Conservation (phyloP, 768 basidiomycete species). For the Postia placenta region DNA sequence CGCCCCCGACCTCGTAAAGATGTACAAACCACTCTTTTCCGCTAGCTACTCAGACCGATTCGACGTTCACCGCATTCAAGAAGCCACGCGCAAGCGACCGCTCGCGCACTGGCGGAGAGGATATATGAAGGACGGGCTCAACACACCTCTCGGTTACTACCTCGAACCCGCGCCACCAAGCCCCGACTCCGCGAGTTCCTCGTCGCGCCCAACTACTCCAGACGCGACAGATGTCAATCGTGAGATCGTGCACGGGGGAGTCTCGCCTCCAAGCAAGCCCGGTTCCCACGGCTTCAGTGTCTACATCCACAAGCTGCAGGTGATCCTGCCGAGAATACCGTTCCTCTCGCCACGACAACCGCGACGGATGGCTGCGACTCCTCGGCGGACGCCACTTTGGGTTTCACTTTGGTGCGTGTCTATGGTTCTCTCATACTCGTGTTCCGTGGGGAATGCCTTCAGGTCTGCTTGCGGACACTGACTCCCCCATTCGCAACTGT, state of each 20-base stretch:
- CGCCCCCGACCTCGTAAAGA: too few species aligned
- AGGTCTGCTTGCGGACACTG: too few species aligned
- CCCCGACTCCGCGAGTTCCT: not conserved
- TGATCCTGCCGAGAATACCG: not conserved
- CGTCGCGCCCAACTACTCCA: not conserved
- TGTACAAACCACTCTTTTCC: not conserved
- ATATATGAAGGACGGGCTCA: conserved; percentile 7
- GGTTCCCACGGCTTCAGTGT: conserved; percentile 3
- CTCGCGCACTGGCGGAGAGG: conserved; percentile 9
- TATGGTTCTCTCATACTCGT: too few species aligned
- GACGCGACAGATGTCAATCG: not conserved
- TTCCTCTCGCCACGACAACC: not conserved
- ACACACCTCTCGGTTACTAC: conserved; percentile 13
- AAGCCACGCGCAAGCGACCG: not conserved
- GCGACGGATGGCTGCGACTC: conserved; percentile 5
- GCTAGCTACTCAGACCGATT: conserved; percentile 3
- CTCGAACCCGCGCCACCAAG: conserved; percentile 8
- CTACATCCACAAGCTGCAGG: conserved; percentile 1
- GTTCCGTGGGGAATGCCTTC: too few species aligned
- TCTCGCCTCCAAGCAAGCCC: not conserved
- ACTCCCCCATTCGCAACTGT: too few species aligned
- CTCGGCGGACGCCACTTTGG: too few species aligned
- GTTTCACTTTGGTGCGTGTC: conserved; percentile 24
- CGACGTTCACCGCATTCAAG: conserved; percentile 3
- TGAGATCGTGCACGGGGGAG: not conserved